These are phyloP conservation scores for Aspergillus brasiliensis DNA, from an alignment of 2,329 filamentous ascomycete genomes.

Conservation along the genomic window DNA sequence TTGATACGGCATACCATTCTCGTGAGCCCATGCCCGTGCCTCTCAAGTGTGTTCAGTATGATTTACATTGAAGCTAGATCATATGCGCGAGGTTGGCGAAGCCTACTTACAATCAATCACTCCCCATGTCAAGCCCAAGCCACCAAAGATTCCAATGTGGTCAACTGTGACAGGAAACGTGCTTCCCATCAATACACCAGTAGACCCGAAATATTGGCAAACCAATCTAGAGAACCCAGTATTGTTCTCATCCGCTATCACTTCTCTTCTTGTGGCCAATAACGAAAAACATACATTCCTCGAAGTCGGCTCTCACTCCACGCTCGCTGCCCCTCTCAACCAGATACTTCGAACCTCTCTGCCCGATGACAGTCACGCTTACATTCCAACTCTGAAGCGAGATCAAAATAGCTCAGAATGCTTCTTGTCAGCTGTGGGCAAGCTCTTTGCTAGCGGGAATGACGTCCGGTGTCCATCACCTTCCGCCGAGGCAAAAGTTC, in stretches of 20 bases:
- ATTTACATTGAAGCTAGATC: slow-evolving; percentile 19
- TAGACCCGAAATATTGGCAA: slow-evolving; percentile 10
- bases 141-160: slow-evolving; percentile 4
- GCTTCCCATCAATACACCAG: neutral
- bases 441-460: slow-evolving; percentile 3
- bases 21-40: slow-evolving; percentile 6
- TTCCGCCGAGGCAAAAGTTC: slow-evolving; percentile 1
- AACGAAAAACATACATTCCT: neutral
- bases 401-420: neutral
- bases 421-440: slow-evolving; percentile 21
- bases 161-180: slow-evolving; percentile 6
- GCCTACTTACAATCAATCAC: neutral
- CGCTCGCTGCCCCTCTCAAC: neutral
- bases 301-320: neutral
- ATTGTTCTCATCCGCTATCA: slow-evolving; percentile 10
- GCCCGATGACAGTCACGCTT: neutral
- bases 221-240: slow-evolving; percentile 25
- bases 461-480: neutral
- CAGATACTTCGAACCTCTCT: neutral
- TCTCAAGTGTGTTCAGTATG: slow-evolving; percentile 11
- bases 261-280: neutral
- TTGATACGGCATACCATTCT: neutral
- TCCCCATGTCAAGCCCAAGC: neutral
- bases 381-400: neutral
- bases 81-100: slow-evolving; percentile 3